Conservation (phyloP, 805 yeast genomes). For the Cyberlindnera americana region DNA sequence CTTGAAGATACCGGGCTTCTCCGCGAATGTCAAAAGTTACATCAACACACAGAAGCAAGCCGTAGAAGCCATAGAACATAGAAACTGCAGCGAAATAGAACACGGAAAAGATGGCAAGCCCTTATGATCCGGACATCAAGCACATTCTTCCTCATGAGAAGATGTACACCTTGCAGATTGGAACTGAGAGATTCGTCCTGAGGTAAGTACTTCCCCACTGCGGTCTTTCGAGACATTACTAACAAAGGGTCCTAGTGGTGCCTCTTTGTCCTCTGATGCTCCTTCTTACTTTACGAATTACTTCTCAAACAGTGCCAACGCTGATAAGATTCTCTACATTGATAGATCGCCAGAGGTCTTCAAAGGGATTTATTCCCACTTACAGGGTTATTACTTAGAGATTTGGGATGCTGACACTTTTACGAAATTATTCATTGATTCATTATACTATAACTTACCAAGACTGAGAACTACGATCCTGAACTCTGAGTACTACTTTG, state of each 20-base stretch:
- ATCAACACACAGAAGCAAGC: too few species aligned
- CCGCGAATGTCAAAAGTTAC: too few species aligned
- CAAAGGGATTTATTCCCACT: conserved; percentile 60
- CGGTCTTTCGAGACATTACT: too few species aligned
- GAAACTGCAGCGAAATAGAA: too few species aligned
- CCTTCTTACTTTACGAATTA: conserved; percentile 85
- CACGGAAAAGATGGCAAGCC: too few species aligned
- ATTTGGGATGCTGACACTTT: conserved; percentile 59
- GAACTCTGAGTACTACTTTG: conserved; percentile 51
- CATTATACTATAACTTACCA: conserved; percentile 65
- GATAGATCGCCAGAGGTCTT: conserved; percentile 75
- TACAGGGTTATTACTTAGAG: conserved; percentile 74
- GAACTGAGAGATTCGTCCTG: conserved; percentile 54
- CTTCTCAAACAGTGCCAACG: conserved; percentile 42
- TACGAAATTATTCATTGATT: conserved; percentile 62
- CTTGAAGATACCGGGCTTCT: too few species aligned
- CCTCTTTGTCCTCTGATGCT: conserved; percentile 78
- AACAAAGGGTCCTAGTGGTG: too few species aligned
- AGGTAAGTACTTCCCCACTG: conserved; percentile 12
- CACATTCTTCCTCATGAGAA: conserved; percentile 61
- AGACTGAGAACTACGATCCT: conserved; percentile 46
- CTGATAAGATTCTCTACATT: conserved; percentile 47
- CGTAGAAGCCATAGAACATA: too few species aligned
- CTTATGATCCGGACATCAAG: conserved; percentile 42
- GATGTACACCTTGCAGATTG: conserved; percentile 69